Evolutionary conservation across 768 basidiomycete genomes (phyloP).

Genomic region (Rhodotorula babjevae): DNA sequence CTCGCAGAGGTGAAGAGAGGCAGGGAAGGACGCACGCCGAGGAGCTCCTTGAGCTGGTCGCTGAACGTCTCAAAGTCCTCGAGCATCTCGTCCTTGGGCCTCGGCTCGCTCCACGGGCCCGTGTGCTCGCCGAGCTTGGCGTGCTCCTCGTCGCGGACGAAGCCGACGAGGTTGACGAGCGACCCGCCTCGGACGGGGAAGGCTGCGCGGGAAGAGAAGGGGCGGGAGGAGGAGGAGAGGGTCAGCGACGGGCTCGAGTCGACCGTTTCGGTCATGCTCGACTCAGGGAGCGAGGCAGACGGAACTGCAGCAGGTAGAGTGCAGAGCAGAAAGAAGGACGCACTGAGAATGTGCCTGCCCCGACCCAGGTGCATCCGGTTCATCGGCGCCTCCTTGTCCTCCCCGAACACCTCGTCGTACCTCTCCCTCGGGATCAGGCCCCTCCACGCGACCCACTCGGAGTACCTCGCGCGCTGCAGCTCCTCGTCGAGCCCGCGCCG

Average conservation of each 20-base stretch:
- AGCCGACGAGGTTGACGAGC: conserved; percentile 32
- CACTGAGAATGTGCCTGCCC: not conserved
- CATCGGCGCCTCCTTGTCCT: not conserved
- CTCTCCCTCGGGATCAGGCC: conserved; percentile 23
- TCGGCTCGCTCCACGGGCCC: conserved; percentile 28
- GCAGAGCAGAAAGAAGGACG: too few species aligned
- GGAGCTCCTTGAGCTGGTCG: conserved; percentile 3
- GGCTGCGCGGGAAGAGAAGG: conserved; percentile 9
- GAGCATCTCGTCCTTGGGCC: conserved; percentile 28
- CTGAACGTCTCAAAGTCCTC: conserved; percentile 24
- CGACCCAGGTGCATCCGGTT: conserved; percentile 1
- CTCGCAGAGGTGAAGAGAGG: not conserved
- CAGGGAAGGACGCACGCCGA: conserved; percentile 16
- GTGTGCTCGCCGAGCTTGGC: conserved; percentile 22
- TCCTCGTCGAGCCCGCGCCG: conserved; percentile 14
- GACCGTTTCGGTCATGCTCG: too few species aligned
- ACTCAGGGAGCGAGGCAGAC: too few species aligned
- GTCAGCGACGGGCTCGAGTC: too few species aligned
- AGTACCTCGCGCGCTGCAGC: conserved; percentile 25
- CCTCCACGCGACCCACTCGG: conserved; percentile 39
- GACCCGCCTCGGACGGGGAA: conserved; percentile 36
- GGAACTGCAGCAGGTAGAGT: too few species aligned
- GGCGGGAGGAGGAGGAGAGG: not conserved
- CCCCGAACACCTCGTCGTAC: conserved; percentile 20
- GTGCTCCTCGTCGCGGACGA: conserved; percentile 27